Evolutionary conservation across 2,329 filamentous ascomycete species (phyloP).

Genomic region (Nigrospora osmanthi): DNA sequence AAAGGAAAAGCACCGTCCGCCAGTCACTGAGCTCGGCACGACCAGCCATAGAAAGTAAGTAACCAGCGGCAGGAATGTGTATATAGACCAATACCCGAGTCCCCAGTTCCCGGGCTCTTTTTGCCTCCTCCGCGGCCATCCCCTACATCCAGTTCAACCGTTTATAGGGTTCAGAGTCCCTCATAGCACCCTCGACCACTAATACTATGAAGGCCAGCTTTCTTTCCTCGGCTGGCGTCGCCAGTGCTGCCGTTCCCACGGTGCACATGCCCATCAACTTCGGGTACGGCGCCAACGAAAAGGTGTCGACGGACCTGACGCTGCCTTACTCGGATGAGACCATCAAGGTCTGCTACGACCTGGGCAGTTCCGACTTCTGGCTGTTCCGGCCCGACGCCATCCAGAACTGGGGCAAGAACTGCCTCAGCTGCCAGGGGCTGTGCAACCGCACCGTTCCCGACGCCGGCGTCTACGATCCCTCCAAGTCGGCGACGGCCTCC

Average conservation of each 20-base stretch:
- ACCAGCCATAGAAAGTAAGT: neutral
- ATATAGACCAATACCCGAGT: neutral
- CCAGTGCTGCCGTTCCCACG: constrained; percentile 3
- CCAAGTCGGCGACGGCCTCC: neutral
- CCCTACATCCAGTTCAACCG: neutral
- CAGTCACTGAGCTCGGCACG: neutral
- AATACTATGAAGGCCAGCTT: neutral
- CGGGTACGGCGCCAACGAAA: constrained; percentile 4
- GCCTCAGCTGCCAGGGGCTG: neutral
- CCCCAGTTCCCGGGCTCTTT: neutral
- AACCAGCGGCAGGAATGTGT: neutral
- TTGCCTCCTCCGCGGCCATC: neutral
- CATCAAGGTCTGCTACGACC: constrained; percentile 14
- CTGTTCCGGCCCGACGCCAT: constrained; percentile 8
- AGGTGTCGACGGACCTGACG: constrained; percentile 13
- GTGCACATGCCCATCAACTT: constrained; percentile 5
- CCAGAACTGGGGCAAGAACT: constrained; percentile 4
- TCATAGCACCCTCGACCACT: too few relatives aligned
- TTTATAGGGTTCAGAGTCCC: too few relatives aligned
- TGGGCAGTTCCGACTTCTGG: constrained; percentile 15
- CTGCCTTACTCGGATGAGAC: constrained; percentile 11
- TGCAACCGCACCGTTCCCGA: constrained; percentile 5
- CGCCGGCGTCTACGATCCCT: constrained; percentile 1
- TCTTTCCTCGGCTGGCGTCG: neutral
- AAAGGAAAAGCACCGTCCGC: neutral